Conservation (phyloP, 768 basidiomycete genomes). For the Leccinum longicurvipes region DNA sequence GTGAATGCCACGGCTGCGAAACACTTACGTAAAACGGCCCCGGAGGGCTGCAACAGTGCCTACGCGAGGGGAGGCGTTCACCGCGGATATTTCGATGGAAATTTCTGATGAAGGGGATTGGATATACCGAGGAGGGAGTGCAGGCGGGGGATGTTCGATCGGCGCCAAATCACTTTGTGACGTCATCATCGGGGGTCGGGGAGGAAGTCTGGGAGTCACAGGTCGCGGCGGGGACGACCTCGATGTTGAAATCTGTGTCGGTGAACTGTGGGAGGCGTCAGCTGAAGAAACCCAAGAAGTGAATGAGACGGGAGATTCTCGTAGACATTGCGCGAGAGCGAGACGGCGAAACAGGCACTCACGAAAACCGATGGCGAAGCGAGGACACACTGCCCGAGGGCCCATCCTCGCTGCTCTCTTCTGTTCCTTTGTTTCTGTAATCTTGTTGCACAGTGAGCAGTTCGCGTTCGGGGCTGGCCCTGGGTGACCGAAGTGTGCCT, state of each 20-base stretch:
- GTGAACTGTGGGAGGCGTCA: conserved; percentile 10
- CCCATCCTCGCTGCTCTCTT: conserved; percentile 17
- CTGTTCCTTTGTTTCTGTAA: not conserved
- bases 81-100: not conserved
- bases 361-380: conserved; percentile 47
- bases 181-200: conserved; percentile 15
- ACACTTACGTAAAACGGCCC: conserved; percentile 29
- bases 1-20: not conserved
- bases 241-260: not conserved
- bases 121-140: conserved; percentile 18
- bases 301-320: not conserved
- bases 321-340: not conserved
- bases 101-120: conserved; percentile 2
- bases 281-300: not conserved
- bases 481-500: conserved; percentile 19
- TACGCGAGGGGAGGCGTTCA: conserved; percentile 7
- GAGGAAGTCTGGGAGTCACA: conserved; percentile 13
- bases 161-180: conserved; percentile 19
- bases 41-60: conserved; percentile 39
- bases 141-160: conserved; percentile 11
- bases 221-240: conserved; percentile 17
- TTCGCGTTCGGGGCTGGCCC: conserved; percentile 19
- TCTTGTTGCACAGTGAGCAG: not conserved
- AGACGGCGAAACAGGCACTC: conserved; percentile 27
- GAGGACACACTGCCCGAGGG: conserved; percentile 35